Base-by-base conservation (phyloP, 2,329 filamentous ascomycete species). In the Orbilia javanica region DNA sequence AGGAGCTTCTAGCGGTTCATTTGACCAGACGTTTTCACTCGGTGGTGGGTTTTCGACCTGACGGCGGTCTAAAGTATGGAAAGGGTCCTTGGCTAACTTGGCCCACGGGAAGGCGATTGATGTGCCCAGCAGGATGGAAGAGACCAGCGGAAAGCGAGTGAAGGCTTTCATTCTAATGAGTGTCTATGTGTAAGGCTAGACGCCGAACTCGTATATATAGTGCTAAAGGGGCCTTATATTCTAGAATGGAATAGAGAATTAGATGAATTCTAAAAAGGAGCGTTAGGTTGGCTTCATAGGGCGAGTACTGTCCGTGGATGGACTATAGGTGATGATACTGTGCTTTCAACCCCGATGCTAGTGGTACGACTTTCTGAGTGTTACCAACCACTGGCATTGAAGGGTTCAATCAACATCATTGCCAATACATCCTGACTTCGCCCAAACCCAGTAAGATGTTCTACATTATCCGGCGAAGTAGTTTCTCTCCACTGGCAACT, bases 31-130 rank as follows among this genome's bases (percentile, higher is more conserved):
- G 34, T 78, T 79, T 52, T 79, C 79, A 55, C 74, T 44, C 62
- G 80, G 80, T 15, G 75, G 79, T 3, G 81, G 81, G 20, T 80
- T 70, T 20, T 71, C 75, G 29, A 82, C 18, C 48, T 81, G 81
- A n/a, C 81, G 80, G 10, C 42, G 46, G 22, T 75, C 63, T 18
- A 79, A 13, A 39, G 25, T 27, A 13, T 53, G 25, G 50, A 71
- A 63, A 1, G 66, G 64, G 29, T 79, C 68, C 31, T 73, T 67
- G 53, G 71, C 71, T 13, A 76, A 44, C 25, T 72, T 71, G 46
- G 73, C 34, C 66, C 63, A 73, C 52, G 29, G 66, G 42, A 60
- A 63, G 18, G 53, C 52, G 50, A 25, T 75, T 22, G 62, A 74
- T 36, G 60, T 64, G 11, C 62, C 55, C 11, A 70, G 55, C 20